Percentiles rank a stretch among this genome's conserved stretches.
phyloP scores from a whole-genome alignment of 495 filamentous ascomycete species.

The Penicillium lividum region DNA sequence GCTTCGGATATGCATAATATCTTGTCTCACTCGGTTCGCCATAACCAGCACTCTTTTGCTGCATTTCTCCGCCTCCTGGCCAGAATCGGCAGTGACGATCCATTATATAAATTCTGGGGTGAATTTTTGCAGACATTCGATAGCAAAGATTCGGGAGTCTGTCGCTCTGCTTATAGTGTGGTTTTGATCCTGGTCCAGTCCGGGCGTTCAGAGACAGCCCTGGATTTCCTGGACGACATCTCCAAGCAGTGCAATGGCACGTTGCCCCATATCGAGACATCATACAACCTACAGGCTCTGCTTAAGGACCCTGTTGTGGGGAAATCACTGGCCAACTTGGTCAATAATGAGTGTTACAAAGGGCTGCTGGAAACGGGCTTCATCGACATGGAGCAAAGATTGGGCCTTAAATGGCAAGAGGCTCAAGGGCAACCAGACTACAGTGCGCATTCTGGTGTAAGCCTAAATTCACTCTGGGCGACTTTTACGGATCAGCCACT shows the following conservation, averaged over 20 bases:
- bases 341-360: conserved; percentile 22
- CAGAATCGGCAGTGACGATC: conserved; percentile 15
- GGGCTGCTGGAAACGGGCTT: conserved; percentile 29
- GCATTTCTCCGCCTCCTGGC: conserved; percentile 30
- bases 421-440: conserved; percentile 10
- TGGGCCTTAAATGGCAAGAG: conserved; percentile 33
- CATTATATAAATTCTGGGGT: conserved; percentile 25
- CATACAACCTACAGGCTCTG: conserved; percentile 18
- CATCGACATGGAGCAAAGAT: conserved; percentile 29
- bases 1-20: conserved; percentile 25
- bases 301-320: conserved; percentile 20
- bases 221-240: conserved; percentile 25
- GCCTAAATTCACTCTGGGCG: conserved; percentile 10
- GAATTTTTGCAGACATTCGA: conserved; percentile 15
- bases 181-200: conserved; percentile 22
- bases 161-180: conserved; percentile 28
- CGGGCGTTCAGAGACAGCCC: conserved; percentile 21
- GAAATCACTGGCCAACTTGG: conserved; percentile 24
- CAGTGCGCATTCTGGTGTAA: conserved; percentile 20
- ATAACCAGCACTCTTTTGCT: not conserved
- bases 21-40: conserved; percentile 5
- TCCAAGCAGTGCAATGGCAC: conserved; percentile 25
- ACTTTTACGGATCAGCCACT: conserved; percentile 29
- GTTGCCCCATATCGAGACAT: conserved; percentile 29
- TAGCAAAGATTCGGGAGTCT: conserved; percentile 1